phyloP scores from a whole-genome alignment of 2,329 filamentous ascomycete species.

The Biscogniauxia mediterranea region DNA sequence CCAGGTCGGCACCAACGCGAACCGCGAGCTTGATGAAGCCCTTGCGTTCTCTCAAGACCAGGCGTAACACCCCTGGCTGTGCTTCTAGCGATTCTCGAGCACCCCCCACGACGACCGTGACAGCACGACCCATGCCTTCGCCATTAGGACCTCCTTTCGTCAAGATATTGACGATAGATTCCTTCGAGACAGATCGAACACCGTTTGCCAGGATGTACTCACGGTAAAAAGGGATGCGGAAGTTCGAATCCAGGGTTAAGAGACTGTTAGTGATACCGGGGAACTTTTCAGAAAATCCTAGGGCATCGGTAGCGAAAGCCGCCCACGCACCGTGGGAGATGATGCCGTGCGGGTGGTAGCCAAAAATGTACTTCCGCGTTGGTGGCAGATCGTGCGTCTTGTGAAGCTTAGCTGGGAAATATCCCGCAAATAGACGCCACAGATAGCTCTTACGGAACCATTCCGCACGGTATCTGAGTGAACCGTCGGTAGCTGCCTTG shows the following conservation, averaged over 20 bases:
- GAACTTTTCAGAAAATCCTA: slow-evolving; percentile 84
- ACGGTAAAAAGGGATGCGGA: slow-evolving; percentile 87
- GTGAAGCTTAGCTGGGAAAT: slow-evolving; percentile 87
- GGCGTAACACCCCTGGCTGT: slow-evolving; percentile 69
- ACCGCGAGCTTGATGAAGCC: slow-evolving; percentile 94
- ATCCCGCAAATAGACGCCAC: slow-evolving; percentile 88
- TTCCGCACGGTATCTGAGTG: slow-evolving; percentile 70
- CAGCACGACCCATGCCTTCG: slow-evolving; percentile 89
- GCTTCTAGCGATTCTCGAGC: slow-evolving; percentile 90
- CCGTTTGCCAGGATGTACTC: slow-evolving; percentile 93
- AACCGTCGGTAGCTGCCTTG: slow-evolving; percentile 72
- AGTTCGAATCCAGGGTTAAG: slow-evolving; percentile 93
- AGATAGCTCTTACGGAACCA: slow-evolving; percentile 70
- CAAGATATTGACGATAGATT: slow-evolving; percentile 86
- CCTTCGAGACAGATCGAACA: slow-evolving; percentile 82
- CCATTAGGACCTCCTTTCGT: slow-evolving; percentile 73
- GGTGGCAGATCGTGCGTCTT: slow-evolving; percentile 77
- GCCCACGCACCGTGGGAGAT: slow-evolving; percentile 95
- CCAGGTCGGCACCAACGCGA: slow-evolving; percentile 86
- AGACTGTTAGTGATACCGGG: slow-evolving; percentile 94
- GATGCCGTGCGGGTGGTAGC: slow-evolving; percentile 96
- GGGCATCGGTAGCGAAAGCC: slow-evolving; percentile 84
- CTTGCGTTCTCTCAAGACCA: slow-evolving; percentile 81
- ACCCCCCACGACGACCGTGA: slow-evolving; percentile 93
- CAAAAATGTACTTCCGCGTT: slow-evolving; percentile 91